These are phyloP conservation scores for Phytopythium aichiense DNA, from an alignment of 352 stramenopile species.

Conservation along the genomic window DNA sequence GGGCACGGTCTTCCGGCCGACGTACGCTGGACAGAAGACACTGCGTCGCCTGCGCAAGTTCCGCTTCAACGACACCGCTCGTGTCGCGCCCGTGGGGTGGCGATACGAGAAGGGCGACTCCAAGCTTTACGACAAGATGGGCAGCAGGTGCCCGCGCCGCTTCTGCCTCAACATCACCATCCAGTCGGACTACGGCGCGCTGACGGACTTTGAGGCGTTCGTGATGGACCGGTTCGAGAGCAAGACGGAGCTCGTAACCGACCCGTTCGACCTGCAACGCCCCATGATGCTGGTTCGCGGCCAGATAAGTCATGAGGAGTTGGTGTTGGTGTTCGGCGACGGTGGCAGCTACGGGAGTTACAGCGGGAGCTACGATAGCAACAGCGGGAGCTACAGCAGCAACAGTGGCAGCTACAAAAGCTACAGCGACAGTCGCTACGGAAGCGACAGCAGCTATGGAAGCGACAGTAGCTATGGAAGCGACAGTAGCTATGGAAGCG, in stretches of 20 bases:
- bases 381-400: too few relatives aligned
- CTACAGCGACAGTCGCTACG: background rate
- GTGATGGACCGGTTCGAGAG: slow-evolving; percentile 33
- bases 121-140: background rate
- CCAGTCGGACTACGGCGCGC: slow-evolving; percentile 27
- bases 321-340: background rate
- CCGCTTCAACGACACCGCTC: background rate
- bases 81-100: background rate
- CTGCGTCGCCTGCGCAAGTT: slow-evolving; percentile 4
- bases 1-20: slow-evolving; percentile 4
- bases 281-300: background rate
- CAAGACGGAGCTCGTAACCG: slow-evolving; percentile 8
- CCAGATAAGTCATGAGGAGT: background rate
- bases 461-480: background rate
- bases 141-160: slow-evolving; percentile 1
- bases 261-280: background rate
- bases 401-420: too few relatives aligned
- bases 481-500: background rate
- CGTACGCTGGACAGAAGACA: slow-evolving; percentile 2
- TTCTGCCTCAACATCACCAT: slow-evolving; percentile 27
- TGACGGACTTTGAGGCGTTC: slow-evolving; percentile 33
- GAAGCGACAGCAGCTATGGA: background rate
- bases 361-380: background rate
- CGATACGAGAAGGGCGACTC: background rate
- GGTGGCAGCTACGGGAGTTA: background rate